phyloP scores from a whole-genome alignment of 2,329 filamentous ascomycete species.

The Fusarium continuum region DNA sequence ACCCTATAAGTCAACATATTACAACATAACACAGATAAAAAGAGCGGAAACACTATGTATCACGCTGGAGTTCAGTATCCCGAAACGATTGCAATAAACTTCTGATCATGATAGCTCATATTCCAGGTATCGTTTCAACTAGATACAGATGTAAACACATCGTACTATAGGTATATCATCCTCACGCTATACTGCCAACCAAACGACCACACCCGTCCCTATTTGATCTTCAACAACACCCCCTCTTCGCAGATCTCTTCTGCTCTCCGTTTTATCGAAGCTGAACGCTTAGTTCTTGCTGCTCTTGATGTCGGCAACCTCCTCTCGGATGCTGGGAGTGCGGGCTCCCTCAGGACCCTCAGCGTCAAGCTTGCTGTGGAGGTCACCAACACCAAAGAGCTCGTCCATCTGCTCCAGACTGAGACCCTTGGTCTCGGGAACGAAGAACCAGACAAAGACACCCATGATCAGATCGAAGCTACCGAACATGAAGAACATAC shows the following conservation, averaged over 20 bases:
- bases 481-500: conserved; percentile 75
- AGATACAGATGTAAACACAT: neutral
- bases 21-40: too few relatives aligned
- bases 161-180: neutral
- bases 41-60: too few relatives aligned
- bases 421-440: conserved; percentile 76
- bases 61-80: too few relatives aligned
- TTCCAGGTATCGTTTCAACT: conserved; percentile 1
- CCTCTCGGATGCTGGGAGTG: conserved; percentile 42
- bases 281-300: conserved; percentile 2
- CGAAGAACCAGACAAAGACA: conserved; percentile 71
- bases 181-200: neutral
- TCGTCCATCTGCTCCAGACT: conserved; percentile 73
- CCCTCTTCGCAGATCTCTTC: neutral
- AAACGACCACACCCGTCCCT: neutral
- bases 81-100: neutral
- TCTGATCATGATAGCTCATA: neutral
- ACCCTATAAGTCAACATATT: too few relatives aligned
- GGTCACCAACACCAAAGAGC: conserved; percentile 68
- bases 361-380: conserved; percentile 43
- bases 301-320: conserved; percentile 31
- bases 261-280: neutral
- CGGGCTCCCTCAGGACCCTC: conserved; percentile 46
- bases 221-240: neutral
- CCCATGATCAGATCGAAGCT: conserved; percentile 72